Evolutionary conservation across 495 filamentous ascomycete species (phyloP).

Genomic region (Xylaria nigripes): DNA sequence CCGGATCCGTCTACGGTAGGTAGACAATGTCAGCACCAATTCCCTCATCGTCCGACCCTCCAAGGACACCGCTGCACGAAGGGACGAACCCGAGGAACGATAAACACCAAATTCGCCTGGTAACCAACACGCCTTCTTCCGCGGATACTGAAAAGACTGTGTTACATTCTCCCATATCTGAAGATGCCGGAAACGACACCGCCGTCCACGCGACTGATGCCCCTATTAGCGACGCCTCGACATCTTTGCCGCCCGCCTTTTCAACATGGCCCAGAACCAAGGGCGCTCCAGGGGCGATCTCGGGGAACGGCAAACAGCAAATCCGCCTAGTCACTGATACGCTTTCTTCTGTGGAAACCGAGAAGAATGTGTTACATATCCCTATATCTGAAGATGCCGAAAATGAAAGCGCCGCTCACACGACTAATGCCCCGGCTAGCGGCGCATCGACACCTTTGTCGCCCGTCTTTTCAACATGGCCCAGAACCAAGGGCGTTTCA

Average conservation of each 20-base stretch:
- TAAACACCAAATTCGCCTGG: slow-evolving; percentile 40
- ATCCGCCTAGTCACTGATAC: slow-evolving; percentile 50
- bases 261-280: too few species aligned
- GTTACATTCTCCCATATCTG: slow-evolving; percentile 11
- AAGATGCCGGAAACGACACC: slow-evolving; percentile 9
- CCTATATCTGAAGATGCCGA: slow-evolving; percentile 5
- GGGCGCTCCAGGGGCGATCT: too few species aligned
- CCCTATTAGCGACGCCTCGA: slow-evolving; percentile 13
- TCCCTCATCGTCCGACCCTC: slow-evolving; percentile 17
- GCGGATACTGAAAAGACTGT: slow-evolving; percentile 22
- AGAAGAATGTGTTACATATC: slow-evolving; percentile 14
- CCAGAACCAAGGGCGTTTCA: slow-evolving; percentile 38
- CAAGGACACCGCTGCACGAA: slow-evolving; percentile 43
- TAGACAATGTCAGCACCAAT: slow-evolving; percentile 27
- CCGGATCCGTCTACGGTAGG: slow-evolving; percentile 10
- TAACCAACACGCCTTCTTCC: slow-evolving; percentile 46
- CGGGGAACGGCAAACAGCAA: slow-evolving; percentile 43
- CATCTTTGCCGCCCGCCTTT: slow-evolving; percentile 33
- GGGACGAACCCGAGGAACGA: slow-evolving; percentile 50
- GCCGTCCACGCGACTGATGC: slow-evolving; percentile 5
- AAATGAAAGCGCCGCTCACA: slow-evolving; percentile 5
- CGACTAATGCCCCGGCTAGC: slow-evolving; percentile 9
- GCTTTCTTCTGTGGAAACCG: slow-evolving; percentile 34
- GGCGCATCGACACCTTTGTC: slow-evolving; percentile 23
- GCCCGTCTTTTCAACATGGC: slow-evolving; percentile 28